Evolutionary conservation across 352 stramenopile species (phyloP).

Genomic region (Globisporangium paroecandrum): DNA sequence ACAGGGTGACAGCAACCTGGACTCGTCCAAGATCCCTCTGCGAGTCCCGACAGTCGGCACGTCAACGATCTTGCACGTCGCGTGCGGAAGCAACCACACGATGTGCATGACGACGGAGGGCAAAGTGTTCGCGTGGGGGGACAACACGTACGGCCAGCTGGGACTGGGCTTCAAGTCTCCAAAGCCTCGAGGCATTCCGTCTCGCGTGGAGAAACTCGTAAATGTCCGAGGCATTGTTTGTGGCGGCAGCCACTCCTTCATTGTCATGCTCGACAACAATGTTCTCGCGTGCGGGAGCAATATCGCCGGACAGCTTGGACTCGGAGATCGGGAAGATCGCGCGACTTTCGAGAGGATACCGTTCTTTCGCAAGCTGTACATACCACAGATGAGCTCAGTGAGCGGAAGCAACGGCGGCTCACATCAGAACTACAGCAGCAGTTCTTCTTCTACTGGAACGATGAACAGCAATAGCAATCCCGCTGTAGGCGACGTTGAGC

Average conservation of each 20-base stretch:
- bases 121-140: slow-evolving; percentile 60
- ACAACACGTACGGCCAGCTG: slow-evolving; percentile 62
- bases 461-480: not conserved
- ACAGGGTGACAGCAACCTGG: slow-evolving; percentile 50
- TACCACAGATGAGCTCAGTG: not conserved
- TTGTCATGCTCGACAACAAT: slow-evolving; percentile 49
- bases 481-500: slow-evolving; percentile 27
- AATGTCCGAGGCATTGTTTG: slow-evolving; percentile 44
- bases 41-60: slow-evolving; percentile 40
- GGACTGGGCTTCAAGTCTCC: slow-evolving; percentile 33
- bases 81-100: slow-evolving; percentile 62
- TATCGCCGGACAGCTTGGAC: slow-evolving; percentile 55
- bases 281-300: slow-evolving; percentile 62
- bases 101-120: slow-evolving; percentile 55
- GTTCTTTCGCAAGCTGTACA: slow-evolving; percentile 44
- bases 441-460: not conserved
- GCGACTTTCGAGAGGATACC: slow-evolving; percentile 41
- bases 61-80: slow-evolving; percentile 41
- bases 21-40: slow-evolving; percentile 53
- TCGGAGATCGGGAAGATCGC: slow-evolving; percentile 47
- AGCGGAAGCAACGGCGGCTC: not conserved
- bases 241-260: slow-evolving; percentile 55
- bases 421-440: not conserved
- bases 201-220: slow-evolving; percentile 49
- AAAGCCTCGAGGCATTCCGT: slow-evolving; percentile 31